Evolutionary conservation across 371 early-diverging fungal genomes (phyloP), one percentile per base, ranked within the genome.

Genomic region (Parasitella parasitica): DNA sequence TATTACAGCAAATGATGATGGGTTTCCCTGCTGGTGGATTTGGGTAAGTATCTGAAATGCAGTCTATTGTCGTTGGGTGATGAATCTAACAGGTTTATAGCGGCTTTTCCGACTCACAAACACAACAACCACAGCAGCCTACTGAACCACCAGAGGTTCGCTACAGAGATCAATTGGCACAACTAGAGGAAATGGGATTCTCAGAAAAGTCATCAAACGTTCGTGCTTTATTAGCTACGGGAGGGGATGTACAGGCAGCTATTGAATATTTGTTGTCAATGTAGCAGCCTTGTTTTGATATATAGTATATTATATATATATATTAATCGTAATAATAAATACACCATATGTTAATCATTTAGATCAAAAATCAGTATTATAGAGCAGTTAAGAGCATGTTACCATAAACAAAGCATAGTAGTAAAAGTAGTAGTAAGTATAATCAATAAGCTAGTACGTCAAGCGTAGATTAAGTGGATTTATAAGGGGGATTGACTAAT

Each of bases 101-200:
- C 38, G 55, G 63, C 39, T 35, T 54, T 2, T 37, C 54, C 7
- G 54, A 59, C 52, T 39, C 48, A 55, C 62, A 41, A 18, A 38
- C 30, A 37, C 52, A 36, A 30, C 58, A 36, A 53, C 41, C 51
- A 28, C 57, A 52, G 28, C 36, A 52, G 54, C 57, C 61, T 15
- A 54, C 67, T 7, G 85, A 85, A 50, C 78, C 84, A 27, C 85
- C 85, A 43, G 85, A 85, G 59, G 77, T 82, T 55, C 84, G 84
- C 46, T 93, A 89, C 80, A 84, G 83, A 59, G 68, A 80, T 48
- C 88, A 93, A 73, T 75, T 93, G 13, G 86, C 77, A 12, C 84
- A 86, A 53, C 71, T 95, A 50, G 88, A 88, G 56, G 91, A 93
- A 56, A 93, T 93, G 89, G 96, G 96, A 18, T 95, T 94, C 65